Evolutionary conservation across 78 protist species (phyloP), one percentile per base, ranked within the genome.

Genomic region (slime mould (Dictyostelium discoideum)): DNA sequence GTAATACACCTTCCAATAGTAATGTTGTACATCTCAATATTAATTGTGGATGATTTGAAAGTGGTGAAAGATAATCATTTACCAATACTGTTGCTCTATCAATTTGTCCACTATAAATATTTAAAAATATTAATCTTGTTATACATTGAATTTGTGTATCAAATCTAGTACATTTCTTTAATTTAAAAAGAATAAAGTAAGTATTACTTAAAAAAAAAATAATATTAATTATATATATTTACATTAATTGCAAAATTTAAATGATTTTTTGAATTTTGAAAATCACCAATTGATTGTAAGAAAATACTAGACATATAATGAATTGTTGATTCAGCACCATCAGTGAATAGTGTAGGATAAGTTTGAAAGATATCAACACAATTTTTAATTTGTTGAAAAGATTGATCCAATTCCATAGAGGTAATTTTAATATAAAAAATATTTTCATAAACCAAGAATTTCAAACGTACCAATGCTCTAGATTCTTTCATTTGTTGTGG

Each of bases 61-160:
- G 48, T 48, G 67, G 87, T 40, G 40, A 76, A 4, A 89, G 48
- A 69, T 89, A 81, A 29, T 89, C 87, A 3, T 57, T 80, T 1
- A 89, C 83, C 11, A 89, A 40, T 1, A 69, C 29, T n/a, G 20
- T 26, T 40, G 94, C 78, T 39, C 73, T 11, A 42, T 69, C 86
- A 14, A 81, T 16, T 20, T 81, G 44, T 46, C 42, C 42, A 13
- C 39, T 5, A 48, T 44, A 67, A 24, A 89, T n/a, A 29, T 67
- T 40, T 42, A 29, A 20, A 67, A 46, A 60, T 67, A 81, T 73
- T 65, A 89, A 26, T 81, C 87, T 81, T 9, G 83, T 65, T 8
- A 89, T 81, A 32, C 87, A 89, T 48, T 80, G 76, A 69, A 89
- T 89, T 69, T 89, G 94, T 11, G 69, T 65, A 81, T 89, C 94